Conservation (phyloP, 2,329 filamentous ascomycete genomes). For the Phaeosphaeria sp. region DNA sequence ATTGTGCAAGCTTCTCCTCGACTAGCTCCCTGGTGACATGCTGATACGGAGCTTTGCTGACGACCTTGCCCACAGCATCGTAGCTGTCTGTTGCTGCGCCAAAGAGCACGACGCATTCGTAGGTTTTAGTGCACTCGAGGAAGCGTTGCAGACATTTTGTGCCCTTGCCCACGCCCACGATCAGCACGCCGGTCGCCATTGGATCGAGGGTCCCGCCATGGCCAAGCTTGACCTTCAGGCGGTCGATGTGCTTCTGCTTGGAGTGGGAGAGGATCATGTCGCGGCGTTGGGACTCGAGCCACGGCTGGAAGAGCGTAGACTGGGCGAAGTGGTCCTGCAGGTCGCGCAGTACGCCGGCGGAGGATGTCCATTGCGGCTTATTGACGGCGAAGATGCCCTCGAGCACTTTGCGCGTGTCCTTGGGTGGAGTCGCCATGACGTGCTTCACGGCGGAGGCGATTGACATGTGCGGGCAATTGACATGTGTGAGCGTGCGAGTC, state of each 20-base stretch:
- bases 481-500: not conserved
- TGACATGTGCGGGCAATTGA: conserved; percentile 33
- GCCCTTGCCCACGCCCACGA: conserved; percentile 83
- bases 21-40: conserved; percentile 82
- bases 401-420: conserved; percentile 54
- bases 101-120: conserved; percentile 88
- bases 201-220: conserved; percentile 97
- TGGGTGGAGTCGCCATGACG: conserved; percentile 34
- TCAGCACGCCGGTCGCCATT: conserved; percentile 89
- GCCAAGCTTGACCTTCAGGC: conserved; percentile 82
- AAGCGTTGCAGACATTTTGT: conserved; percentile 84
- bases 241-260: conserved; percentile 62
- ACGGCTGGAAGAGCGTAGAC: conserved; percentile 78
- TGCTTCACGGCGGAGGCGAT: conserved; percentile 18
- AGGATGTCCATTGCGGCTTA: conserved; percentile 86
- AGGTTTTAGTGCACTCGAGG: conserved; percentile 87
- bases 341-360: conserved; percentile 88
- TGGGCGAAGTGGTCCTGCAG: conserved; percentile 84
- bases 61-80: conserved; percentile 82
- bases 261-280: conserved; percentile 61
- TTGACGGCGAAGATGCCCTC: conserved; percentile 81
- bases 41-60: conserved; percentile 75
- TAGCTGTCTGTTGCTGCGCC: conserved; percentile 93
- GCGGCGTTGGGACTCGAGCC: conserved; percentile 70
- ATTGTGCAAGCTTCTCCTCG: conserved; percentile 75